A percentile compares a stretch with the other conserved stretches of the same genome.
These are phyloP conservation scores for Vitis hybrid DNA, from an alignment of 177 flowering plant genomes.

Conservation along the genomic window DNA sequence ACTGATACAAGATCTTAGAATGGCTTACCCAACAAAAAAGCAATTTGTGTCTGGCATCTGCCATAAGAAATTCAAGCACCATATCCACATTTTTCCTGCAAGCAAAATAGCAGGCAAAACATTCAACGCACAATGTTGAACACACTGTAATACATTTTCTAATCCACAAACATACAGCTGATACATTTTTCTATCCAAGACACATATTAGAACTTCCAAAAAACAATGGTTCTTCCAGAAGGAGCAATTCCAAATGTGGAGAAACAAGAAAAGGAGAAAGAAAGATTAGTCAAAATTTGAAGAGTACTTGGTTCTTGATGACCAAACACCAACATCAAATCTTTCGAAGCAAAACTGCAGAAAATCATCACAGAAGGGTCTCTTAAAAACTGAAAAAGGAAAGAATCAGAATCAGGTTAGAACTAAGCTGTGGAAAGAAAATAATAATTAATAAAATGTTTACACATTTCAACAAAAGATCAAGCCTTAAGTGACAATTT, in stretches of 20 bases:
- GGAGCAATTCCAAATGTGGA: background rate
- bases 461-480: background rate
- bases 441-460: background rate
- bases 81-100: conserved; percentile 44
- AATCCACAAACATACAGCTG: background rate
- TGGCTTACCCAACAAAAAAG: conserved; percentile 56
- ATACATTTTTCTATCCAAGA: no score
- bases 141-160: background rate
- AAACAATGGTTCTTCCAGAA: no score
- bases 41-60: conserved; percentile 28
- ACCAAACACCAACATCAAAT: conserved; percentile 68
- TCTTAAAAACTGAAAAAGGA: conserved; percentile 49
- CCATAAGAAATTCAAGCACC: conserved; percentile 36
- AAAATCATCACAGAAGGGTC: conserved; percentile 59
- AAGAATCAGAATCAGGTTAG: conserved; percentile 3
- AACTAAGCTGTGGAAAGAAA: background rate
- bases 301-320: conserved; percentile 57
- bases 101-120: background rate
- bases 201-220: no score
- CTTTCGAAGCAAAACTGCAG: conserved; percentile 55
- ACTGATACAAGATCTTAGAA: conserved; percentile 6
- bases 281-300: background rate
- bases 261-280: background rate
- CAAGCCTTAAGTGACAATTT: background rate
- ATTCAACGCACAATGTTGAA: background rate